A percentile compares a stretch with the other conserved stretches of the same genome.
Evolutionary conservation across 164 flowering plant species (phyloP).

Genomic region (Piper longum): DNA sequence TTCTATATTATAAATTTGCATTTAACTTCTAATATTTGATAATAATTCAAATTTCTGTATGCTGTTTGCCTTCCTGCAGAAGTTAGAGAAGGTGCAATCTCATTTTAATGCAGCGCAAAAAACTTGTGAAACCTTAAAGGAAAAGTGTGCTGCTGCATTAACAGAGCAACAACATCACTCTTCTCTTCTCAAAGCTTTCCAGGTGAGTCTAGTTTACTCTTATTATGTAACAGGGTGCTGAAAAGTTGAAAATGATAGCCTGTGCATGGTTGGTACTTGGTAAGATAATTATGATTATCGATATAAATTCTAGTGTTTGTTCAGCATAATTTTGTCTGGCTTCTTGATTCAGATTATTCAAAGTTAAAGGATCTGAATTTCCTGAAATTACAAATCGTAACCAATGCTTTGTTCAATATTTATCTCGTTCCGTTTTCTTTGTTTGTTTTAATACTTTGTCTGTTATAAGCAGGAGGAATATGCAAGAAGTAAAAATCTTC

Average conservation of each 20-base stretch:
- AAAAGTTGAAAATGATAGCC: not conserved
- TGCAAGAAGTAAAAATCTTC: constrained; percentile 40
- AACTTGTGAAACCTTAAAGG: constrained; percentile 36
- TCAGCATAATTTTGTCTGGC: no score
- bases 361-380: no score
- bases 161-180: constrained; percentile 50
- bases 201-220: constrained; percentile 21
- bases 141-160: constrained; percentile 39
- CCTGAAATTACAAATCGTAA: no score
- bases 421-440: not conserved
- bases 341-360: no score
- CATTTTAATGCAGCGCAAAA: constrained; percentile 43
- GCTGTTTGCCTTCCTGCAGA: constrained; percentile 23
- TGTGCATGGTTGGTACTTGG: not conserved
- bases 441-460: not conserved
- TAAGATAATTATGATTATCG: no score
- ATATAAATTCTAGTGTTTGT: no score
- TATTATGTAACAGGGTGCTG: not conserved
- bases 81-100: constrained; percentile 50
- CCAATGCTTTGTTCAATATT: no score
- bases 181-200: constrained; percentile 47
- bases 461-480: constrained; percentile 42
- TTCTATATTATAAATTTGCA: no score
- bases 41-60: not conserved
- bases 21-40: no score